These are phyloP conservation scores for Blastomyces percursus DNA, from an alignment of 2,329 filamentous ascomycete genomes.

Conservation along the genomic window DNA sequence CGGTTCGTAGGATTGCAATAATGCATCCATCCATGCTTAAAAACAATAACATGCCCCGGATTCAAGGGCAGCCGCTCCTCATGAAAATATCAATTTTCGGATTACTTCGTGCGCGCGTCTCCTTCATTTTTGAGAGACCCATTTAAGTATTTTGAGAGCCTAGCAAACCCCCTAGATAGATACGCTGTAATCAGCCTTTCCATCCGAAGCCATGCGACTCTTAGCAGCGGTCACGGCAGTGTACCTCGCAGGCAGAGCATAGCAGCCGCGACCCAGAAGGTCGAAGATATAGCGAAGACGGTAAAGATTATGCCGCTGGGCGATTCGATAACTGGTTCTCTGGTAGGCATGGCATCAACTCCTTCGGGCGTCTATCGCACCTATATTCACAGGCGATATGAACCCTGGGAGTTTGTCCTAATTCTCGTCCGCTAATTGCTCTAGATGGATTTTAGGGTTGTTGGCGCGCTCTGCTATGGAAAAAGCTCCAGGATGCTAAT, in stretches of 20 bases:
- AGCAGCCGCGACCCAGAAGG: background rate
- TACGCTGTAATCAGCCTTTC: no score
- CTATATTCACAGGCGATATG: background rate
- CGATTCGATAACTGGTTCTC: slow-evolving; percentile 5
- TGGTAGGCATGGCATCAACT: background rate
- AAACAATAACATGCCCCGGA: background rate
- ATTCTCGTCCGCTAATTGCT: background rate
- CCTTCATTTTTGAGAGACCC: background rate
- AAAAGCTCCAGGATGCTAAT: slow-evolving; percentile 20
- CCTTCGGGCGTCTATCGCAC: background rate
- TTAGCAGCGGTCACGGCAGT: background rate
- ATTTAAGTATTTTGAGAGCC: background rate
- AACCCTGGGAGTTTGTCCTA: background rate
- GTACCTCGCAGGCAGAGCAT: slow-evolving; percentile 2
- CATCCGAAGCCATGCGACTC: background rate
- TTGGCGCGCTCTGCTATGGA: slow-evolving; percentile 28
- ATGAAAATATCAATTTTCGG: background rate
- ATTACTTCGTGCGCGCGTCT: background rate
- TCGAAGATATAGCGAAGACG: background rate
- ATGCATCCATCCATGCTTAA: background rate
- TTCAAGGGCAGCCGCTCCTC: background rate
- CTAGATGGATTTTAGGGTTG: slow-evolving; percentile 12
- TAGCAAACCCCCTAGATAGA: background rate
- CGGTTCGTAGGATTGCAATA: background rate
- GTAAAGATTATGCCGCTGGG: slow-evolving; percentile 7